Conservation (phyloP, 2,329 filamentous ascomycete genomes). For the Colletotrichum aenigma region DNA sequence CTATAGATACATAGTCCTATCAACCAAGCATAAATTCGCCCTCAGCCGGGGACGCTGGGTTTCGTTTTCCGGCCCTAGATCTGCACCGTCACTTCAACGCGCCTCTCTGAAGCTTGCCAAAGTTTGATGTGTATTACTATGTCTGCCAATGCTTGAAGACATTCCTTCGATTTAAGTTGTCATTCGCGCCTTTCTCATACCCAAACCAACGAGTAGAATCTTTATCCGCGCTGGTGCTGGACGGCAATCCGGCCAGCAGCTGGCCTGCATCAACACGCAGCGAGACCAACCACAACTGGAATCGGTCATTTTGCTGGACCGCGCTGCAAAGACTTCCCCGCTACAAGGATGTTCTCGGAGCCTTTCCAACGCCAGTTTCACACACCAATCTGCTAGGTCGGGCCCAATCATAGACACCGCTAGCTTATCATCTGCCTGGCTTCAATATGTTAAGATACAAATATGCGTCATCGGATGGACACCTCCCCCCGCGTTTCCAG, state of each 20-base stretch:
- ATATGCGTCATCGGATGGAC: slow-evolving; percentile 6
- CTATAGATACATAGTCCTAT: not conserved
- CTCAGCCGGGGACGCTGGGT: not conserved
- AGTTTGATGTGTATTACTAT: not conserved
- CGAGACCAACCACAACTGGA: not conserved
- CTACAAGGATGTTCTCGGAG: not conserved
- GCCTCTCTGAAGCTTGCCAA: not conserved
- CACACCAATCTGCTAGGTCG: not conserved
- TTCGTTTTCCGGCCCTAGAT: not conserved
- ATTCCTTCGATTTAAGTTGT: not conserved
- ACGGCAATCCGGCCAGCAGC: not conserved
- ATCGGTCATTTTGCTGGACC: not conserved
- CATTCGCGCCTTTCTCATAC: not conserved
- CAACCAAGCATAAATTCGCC: not conserved
- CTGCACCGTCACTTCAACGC: not conserved
- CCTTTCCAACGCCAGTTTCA: not conserved
- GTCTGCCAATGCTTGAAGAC: not conserved
- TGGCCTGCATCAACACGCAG: not conserved
- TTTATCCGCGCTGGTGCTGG: not conserved
- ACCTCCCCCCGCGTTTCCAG: slow-evolving; percentile 1
- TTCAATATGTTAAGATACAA: not conserved
- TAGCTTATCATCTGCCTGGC: slow-evolving; percentile 5
- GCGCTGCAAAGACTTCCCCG: not conserved
- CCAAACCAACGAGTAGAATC: not conserved
- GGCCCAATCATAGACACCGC: not conserved